phyloP scores from a whole-genome alignment of 805 yeast species.

The Yarrowia keelungensis region DNA sequence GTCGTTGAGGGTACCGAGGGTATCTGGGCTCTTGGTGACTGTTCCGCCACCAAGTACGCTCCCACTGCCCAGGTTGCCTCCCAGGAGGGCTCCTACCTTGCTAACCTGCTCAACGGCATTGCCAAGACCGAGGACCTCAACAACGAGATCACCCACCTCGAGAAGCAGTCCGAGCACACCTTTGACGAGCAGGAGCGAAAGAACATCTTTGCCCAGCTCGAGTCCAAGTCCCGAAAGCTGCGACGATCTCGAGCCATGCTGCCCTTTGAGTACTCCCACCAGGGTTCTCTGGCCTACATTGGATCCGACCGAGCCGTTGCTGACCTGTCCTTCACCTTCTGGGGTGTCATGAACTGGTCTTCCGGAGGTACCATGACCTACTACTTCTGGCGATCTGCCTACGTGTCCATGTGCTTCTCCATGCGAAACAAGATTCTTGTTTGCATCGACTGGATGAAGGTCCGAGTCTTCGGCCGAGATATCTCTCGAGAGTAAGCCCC shows the following conservation, averaged over 20 bases:
- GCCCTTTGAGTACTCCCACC: conserved; percentile 82
- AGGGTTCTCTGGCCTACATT: conserved; percentile 93
- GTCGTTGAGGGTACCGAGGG: conserved; percentile 83
- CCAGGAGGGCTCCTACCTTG: conserved; percentile 88
- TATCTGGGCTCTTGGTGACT: conserved; percentile 92
- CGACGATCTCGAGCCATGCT: conserved; percentile 50
- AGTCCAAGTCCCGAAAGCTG: conserved; percentile 54
- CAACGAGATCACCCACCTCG: conserved; percentile 52
- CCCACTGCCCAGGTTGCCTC: conserved; percentile 98
- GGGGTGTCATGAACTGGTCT: conserved; percentile 63
- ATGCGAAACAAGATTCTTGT: conserved; percentile 88
- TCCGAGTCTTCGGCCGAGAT: conserved; percentile 89
- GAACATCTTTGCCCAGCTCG: conserved; percentile 56
- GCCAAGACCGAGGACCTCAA: conserved; percentile 51
- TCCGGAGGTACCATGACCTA: conserved; percentile 87
- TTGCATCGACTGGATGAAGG: conserved; percentile 87
- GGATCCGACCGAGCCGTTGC: conserved; percentile 94
- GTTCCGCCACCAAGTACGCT: conserved; percentile 85
- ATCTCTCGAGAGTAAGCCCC: conserved; percentile 74
- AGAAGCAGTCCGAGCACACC: conserved; percentile 47
- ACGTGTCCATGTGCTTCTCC: conserved; percentile 89
- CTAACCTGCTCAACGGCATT: conserved; percentile 67
- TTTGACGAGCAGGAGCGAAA: conserved; percentile 48
- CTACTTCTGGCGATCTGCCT: conserved; percentile 94
- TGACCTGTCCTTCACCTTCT: conserved; percentile 69